Evolutionary conservation across 1,284 basidiomycete genomes (phyloP).

Genomic region (Microbotryomycetes sp.): DNA sequence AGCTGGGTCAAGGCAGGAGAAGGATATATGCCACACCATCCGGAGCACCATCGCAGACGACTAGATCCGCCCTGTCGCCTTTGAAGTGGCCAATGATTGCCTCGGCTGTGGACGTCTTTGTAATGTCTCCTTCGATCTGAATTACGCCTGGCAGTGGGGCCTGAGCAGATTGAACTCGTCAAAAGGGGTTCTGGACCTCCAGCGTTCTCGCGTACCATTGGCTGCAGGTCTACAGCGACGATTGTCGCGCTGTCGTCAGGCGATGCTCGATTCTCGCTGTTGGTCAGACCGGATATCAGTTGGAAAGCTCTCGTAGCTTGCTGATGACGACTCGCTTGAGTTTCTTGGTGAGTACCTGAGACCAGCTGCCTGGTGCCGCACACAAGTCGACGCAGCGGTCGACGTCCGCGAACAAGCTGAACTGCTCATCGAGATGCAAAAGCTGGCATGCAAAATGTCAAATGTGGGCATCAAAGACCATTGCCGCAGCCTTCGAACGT

Average conservation of each 20-base stretch:
- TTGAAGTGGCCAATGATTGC: slow-evolving; percentile 47
- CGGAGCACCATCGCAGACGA: slow-evolving; percentile 54
- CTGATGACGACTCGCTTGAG: slow-evolving; percentile 39
- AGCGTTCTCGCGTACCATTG: slow-evolving; percentile 43
- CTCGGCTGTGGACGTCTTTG: slow-evolving; percentile 47
- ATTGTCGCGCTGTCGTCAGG: slow-evolving; percentile 38
- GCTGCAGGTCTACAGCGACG: slow-evolving; percentile 52
- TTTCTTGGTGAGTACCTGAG: slow-evolving; percentile 37
- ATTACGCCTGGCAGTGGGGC: slow-evolving; percentile 49
- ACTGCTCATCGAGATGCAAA: slow-evolving; percentile 48
- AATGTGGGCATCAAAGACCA: slow-evolving; percentile 11
- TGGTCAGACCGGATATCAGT: too few relatives aligned
- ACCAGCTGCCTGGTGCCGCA: slow-evolving; percentile 47
- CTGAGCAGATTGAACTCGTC: slow-evolving; percentile 25
- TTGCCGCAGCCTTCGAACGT: slow-evolving; percentile 27
- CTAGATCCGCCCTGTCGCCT: slow-evolving; percentile 48
- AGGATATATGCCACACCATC: slow-evolving; percentile 42
- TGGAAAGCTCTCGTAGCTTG: background rate
- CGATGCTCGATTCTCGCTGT: slow-evolving; percentile 12
- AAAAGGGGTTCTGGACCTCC: too few relatives aligned
- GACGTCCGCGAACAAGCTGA: slow-evolving; percentile 45
- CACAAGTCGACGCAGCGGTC: slow-evolving; percentile 50
- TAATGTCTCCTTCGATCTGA: slow-evolving; percentile 52
- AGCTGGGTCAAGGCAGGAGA: background rate
- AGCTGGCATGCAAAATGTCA: slow-evolving; percentile 26